Percentiles rank a stretch among this genome's conserved stretches.
These are phyloP conservation scores for Elsinoe fawcettii DNA, from an alignment of 2,329 filamentous ascomycete genomes.

Conservation along the genomic window DNA sequence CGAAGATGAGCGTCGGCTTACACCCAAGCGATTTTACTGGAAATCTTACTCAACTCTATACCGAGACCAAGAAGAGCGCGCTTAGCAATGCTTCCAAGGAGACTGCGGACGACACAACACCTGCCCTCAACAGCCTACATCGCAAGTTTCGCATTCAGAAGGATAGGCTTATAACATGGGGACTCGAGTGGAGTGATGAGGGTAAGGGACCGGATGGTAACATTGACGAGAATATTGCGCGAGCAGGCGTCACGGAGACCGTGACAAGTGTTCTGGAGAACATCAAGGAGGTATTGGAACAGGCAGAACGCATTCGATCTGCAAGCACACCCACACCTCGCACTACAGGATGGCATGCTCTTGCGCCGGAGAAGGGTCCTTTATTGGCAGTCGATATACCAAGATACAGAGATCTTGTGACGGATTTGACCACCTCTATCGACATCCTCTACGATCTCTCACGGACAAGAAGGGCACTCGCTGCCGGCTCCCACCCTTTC, in stretches of 20 bases:
- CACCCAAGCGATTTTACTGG: constrained; percentile 13
- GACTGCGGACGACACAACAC: constrained; percentile 47
- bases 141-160: constrained; percentile 74
- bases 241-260: constrained; percentile 64
- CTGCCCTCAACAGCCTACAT: constrained; percentile 63
- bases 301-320: constrained; percentile 63
- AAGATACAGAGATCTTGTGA: constrained; percentile 67
- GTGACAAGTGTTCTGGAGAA: constrained; percentile 62
- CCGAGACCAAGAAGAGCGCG: constrained; percentile 66
- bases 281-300: constrained; percentile 70
- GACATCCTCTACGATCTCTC: constrained; percentile 74
- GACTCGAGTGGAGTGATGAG: constrained; percentile 66
- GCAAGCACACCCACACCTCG: constrained; percentile 30
- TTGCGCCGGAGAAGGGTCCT: constrained; percentile 38
- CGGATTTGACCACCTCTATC: constrained; percentile 67
- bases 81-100: constrained; percentile 54
- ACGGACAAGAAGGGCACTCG: constrained; percentile 49
- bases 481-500: constrained; percentile 31
- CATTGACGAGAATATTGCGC: constrained; percentile 62
- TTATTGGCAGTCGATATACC: constrained; percentile 45
- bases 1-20: constrained; percentile 14
- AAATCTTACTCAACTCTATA: constrained; percentile 61
- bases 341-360: constrained; percentile 23
- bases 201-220: constrained; percentile 53
- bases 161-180: constrained; percentile 71